Conservation (phyloP, 2,329 filamentous ascomycete species). For the Lojkania enalia region DNA sequence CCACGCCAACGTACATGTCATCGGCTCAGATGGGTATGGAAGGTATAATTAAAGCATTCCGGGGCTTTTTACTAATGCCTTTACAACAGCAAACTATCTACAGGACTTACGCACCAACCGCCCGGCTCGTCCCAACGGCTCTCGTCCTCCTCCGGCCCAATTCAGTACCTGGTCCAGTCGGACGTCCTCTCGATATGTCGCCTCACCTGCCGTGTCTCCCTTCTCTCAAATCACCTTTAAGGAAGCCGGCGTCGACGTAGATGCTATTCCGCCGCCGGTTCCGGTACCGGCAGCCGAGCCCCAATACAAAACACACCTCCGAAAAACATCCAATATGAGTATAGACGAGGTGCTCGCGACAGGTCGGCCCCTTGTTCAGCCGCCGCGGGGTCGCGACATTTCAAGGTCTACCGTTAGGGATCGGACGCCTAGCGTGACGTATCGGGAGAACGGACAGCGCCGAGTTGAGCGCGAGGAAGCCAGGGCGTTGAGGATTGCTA, state of each 20-base stretch:
- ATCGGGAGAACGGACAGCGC: constrained; percentile 72
- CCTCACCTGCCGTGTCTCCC: constrained; percentile 31
- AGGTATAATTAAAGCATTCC: constrained; percentile 9
- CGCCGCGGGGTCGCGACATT: constrained; percentile 47
- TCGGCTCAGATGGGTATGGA: constrained; percentile 46
- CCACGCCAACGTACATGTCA: constrained; percentile 43
- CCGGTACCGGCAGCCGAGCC: constrained; percentile 10
- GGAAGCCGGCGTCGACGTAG: constrained; percentile 26
- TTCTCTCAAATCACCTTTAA: constrained; percentile 29
- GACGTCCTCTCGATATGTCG: constrained; percentile 24
- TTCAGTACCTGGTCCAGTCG: constrained; percentile 44
- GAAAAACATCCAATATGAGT: constrained; percentile 35
- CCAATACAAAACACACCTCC: constrained; percentile 32
- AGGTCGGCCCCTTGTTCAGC: constrained; percentile 41
- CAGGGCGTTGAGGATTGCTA: constrained; percentile 68
- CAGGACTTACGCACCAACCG: constrained; percentile 71
- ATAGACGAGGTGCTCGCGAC: constrained; percentile 30
- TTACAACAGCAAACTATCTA: constrained; percentile 66
- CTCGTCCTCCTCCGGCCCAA: constrained; percentile 64
- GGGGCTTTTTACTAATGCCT: constrained; percentile 21
- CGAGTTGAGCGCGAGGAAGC: constrained; percentile 84
- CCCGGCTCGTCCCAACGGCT: constrained; percentile 69
- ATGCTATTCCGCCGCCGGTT: constrained; percentile 21
- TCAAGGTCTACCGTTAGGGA: constrained; percentile 42
- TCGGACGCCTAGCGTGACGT: constrained; percentile 64